A percentile compares a stretch with the other conserved stretches of the same genome.
Conservation (phyloP, 441 rosid species). For the Aleurites moluccanus region DNA sequence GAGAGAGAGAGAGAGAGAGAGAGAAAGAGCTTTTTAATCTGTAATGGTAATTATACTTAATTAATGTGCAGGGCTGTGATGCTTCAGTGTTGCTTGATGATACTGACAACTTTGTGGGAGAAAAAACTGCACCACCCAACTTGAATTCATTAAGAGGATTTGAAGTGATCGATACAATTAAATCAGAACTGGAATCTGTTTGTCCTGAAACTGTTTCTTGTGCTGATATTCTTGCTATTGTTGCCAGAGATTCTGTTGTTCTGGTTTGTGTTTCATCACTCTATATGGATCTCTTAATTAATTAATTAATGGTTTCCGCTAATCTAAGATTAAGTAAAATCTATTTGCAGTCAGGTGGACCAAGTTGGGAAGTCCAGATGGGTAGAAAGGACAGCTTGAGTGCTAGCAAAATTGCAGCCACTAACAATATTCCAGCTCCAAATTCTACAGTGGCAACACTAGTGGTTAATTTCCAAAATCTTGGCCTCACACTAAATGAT, state of each 20-base stretch:
- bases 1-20: no score
- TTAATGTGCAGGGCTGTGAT: conserved; percentile 68
- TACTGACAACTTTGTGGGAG: conserved; percentile 53
- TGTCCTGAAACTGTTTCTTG: conserved; percentile 81
- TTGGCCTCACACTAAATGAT: conserved; percentile 64
- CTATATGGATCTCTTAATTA: not conserved
- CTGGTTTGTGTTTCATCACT: conserved; percentile 33
- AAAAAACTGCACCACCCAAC: conserved; percentile 80
- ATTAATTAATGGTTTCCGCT: not conserved
- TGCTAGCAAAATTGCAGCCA: conserved; percentile 69
- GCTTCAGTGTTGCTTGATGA: conserved; percentile 81
- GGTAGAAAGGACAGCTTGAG: conserved; percentile 68
- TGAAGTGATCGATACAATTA: conserved; percentile 69
- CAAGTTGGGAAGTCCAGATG: conserved; percentile 75
- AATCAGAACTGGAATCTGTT: conserved; percentile 59
- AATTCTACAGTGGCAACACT: conserved; percentile 59
- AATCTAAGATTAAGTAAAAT: conserved; percentile 1
- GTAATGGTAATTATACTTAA: not conserved
- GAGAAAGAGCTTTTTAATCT: not conserved
- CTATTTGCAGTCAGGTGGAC: conserved; percentile 71
- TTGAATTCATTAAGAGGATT: conserved; percentile 82
- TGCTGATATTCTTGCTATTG: conserved; percentile 76
- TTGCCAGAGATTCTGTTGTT: conserved; percentile 73
- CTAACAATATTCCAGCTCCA: conserved; percentile 64
- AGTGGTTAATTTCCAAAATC: conserved; percentile 61